phyloP scores from a whole-genome alignment of 108 stramenopile genomes.

The Cyclotella choctawhatcheeana region DNA sequence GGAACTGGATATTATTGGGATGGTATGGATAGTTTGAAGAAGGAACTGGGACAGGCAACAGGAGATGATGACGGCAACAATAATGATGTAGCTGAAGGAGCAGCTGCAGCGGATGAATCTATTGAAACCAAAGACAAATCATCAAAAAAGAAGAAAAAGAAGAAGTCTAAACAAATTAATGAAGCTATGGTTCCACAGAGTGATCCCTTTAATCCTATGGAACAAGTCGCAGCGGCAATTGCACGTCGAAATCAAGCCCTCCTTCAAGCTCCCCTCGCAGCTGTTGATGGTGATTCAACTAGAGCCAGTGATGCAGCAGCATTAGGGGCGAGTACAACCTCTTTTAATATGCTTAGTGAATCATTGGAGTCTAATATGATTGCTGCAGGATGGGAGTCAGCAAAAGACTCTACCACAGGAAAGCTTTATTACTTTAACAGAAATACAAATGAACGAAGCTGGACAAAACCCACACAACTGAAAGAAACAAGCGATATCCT shows the following conservation, averaged over 20 bases:
- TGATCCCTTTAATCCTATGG: constrained; percentile 76
- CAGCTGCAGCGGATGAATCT: neutral
- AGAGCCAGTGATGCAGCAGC: constrained; percentile 41
- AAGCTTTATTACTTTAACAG: constrained; percentile 80
- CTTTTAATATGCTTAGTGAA: constrained; percentile 9
- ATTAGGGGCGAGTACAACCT: constrained; percentile 27
- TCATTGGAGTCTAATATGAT: constrained; percentile 26
- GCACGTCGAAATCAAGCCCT: constrained; percentile 55
- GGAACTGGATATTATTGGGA: constrained; percentile 92
- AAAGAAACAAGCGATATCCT: constrained; percentile 12
- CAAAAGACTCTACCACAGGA: constrained; percentile 70
- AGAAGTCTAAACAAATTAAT: constrained; percentile 31
- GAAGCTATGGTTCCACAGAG: constrained; percentile 39
- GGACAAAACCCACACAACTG: constrained; percentile 57
- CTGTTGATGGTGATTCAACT: constrained; percentile 13
- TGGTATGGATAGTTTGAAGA: constrained; percentile 77
- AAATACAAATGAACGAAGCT: constrained; percentile 57
- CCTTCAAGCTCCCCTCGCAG: constrained; percentile 44
- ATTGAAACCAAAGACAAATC: constrained; percentile 21
- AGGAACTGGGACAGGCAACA: constrained; percentile 41
- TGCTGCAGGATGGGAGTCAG: constrained; percentile 49
- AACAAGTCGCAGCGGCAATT: constrained; percentile 71
- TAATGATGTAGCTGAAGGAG: neutral
- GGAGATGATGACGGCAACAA: neutral
- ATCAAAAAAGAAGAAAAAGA: constrained; percentile 60